Evolutionary conservation across 83 land plant genomes (phyloP), one percentile per base, ranked within the genome.

Genomic region (Picea engelmannii): DNA sequence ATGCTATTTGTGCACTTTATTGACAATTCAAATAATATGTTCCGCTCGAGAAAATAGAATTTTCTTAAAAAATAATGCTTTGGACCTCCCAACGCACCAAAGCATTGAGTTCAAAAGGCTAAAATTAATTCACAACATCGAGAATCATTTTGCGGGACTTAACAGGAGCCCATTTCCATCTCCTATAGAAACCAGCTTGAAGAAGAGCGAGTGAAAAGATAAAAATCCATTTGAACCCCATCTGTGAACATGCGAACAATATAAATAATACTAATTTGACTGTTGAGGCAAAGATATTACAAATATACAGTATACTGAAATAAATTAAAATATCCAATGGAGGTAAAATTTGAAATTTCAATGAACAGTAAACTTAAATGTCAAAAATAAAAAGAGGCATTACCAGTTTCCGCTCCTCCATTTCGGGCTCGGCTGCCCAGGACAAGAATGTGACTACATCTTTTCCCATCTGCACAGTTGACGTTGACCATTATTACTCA

Each of bases 351-450:
- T 38, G 80, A 25, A 35, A 13, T 27, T 80, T 27, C 75, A 21
- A 77, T 59, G 16, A 55, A 55, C 20, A 27, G 70, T 70, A 70
- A 7, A 13, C 13, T 27, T 24, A 17, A 62, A 23, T 38, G n/a
- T 74, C 15, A 55, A 60, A 74, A 67, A 13, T 3, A 35, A 76
- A 71, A 62, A 83, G 23, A 27, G 47, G 68, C 16, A 70, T 86
- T 88, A 95, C 99, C 92, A 96, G 89, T 81, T 96, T 96, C 68
- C 99, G 89, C 85, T 96, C 99, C 76, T 96, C 99, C 99, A 96
- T 96, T 61, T 96, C 99, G 7, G 98, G 99, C 80, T 97, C 99
- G n/a, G 98, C 96, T 21, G 95, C 95, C 98, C 98, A 96, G 42
- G 99, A 76, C 83, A 96, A 84, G 73, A 95, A 95, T 67, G 95